Conservation (phyloP, 306 rosid genomes). For the Amphicarpaea edgeworthii region DNA sequence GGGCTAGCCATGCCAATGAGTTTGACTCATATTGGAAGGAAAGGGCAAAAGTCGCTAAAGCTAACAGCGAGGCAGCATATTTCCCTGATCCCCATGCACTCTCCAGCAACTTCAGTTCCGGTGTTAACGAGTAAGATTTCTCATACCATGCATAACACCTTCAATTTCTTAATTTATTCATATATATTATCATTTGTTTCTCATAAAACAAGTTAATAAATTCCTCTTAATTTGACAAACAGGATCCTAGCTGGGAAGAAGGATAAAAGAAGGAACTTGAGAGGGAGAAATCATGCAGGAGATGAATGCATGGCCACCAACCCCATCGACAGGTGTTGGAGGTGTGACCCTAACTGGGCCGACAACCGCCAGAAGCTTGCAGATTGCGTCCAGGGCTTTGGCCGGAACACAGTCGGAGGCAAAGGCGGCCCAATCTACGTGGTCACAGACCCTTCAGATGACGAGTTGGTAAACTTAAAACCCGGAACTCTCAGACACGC, state of each 20-base stretch:
- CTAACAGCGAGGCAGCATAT: slow-evolving; percentile 41
- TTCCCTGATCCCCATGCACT: slow-evolving; percentile 52
- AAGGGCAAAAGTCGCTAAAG: slow-evolving; percentile 49
- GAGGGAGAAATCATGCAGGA: accelerated
- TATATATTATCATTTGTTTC: too few relatives aligned
- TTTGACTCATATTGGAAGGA: slow-evolving; percentile 66
- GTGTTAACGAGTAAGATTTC: slow-evolving; percentile 56
- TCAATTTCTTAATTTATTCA: not conserved
- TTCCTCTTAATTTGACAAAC: not conserved
- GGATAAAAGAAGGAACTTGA: slow-evolving; percentile 50
- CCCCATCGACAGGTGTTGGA: slow-evolving; percentile 90
- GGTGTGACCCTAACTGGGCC: slow-evolving; percentile 82
- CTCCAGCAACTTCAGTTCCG: slow-evolving; percentile 48
- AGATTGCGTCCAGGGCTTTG: slow-evolving; percentile 71
- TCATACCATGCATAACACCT: not conserved
- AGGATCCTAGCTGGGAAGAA: slow-evolving; percentile 9
- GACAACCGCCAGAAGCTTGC: slow-evolving; percentile 62
- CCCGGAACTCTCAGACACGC: slow-evolving; percentile 78
- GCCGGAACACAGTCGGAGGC: slow-evolving; percentile 65
- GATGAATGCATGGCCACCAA: slow-evolving; percentile 67
- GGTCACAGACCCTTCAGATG: slow-evolving; percentile 68
- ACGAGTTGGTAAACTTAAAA: slow-evolving; percentile 54
- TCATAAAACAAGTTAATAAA: too few relatives aligned
- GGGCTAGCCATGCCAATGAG: not conserved
- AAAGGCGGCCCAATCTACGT: slow-evolving; percentile 61